phyloP scores from a whole-genome alignment of 192 early-diverging fungal species.

The Podila epicladia region DNA sequence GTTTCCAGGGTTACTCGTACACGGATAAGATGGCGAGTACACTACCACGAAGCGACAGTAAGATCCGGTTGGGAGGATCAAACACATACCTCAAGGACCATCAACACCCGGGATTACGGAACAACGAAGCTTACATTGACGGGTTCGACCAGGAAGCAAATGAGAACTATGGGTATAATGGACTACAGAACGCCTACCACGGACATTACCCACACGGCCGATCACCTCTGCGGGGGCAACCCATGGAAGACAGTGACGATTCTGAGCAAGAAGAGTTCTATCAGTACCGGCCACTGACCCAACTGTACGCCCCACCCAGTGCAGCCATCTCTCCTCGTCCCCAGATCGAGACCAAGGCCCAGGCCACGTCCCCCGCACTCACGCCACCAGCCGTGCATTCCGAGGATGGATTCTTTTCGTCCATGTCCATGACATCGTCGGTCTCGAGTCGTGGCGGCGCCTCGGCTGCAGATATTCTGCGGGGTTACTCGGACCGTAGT shows the following conservation, averaged over 20 bases:
- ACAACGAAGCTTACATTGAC: conserved; percentile 3
- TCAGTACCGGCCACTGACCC: conserved; percentile 14
- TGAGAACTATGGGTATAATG: background rate
- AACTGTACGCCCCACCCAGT: conserved; percentile 29
- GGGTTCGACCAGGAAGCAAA: conserved; percentile 24
- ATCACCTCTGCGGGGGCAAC: background rate
- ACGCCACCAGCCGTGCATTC: conserved; percentile 25
- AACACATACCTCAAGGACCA: background rate
- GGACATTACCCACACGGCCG: conserved; percentile 4
- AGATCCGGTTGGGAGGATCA: conserved; percentile 19
- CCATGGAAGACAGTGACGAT: background rate
- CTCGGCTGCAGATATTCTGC: conserved; percentile 35
- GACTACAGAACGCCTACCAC: conserved; percentile 15
- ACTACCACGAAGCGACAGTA: conserved; percentile 33
- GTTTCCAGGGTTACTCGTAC: conserved; percentile 51
- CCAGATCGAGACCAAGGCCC: conserved; percentile 38
- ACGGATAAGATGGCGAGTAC: conserved; percentile 38
- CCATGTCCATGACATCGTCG: conserved; percentile 7
- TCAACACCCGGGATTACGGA: background rate
- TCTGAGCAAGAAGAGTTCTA: background rate
- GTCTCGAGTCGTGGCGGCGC: conserved; percentile 14
- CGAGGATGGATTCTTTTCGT: conserved; percentile 19
- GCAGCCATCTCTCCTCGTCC: conserved; percentile 16
- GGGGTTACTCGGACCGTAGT: conserved; percentile 27
- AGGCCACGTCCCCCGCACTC: conserved; percentile 20